phyloP scores from a whole-genome alignment of 1,139 yeast genomes.

The Geotrichum fermentans region DNA sequence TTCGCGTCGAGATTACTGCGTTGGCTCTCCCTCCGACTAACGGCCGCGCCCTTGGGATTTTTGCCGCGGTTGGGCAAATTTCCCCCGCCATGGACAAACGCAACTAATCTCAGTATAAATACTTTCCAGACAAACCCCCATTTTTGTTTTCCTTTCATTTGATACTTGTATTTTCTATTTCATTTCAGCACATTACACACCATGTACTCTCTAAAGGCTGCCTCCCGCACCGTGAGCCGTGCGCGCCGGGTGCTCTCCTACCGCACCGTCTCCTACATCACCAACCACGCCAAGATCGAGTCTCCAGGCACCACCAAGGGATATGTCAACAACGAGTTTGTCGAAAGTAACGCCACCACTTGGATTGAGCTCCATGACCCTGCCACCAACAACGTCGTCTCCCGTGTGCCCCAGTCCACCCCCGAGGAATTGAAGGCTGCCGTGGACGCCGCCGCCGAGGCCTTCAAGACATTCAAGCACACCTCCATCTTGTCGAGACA shows the following conservation, averaged over 20 bases:
- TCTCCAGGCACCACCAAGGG: slow-evolving; percentile 52
- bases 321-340: slow-evolving; percentile 55
- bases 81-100: too few relatives aligned
- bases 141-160: neutral
- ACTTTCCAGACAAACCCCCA: too few relatives aligned
- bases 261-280: slow-evolving; percentile 37
- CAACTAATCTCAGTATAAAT: too few relatives aligned
- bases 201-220: neutral
- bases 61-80: too few relatives aligned
- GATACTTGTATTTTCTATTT: neutral
- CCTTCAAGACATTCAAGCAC: slow-evolving; percentile 57
- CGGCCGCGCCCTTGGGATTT: too few relatives aligned
- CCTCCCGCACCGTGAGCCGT: neutral
- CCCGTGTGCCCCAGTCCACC: slow-evolving; percentile 70
- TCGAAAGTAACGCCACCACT: slow-evolving; percentile 50
- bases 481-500: slow-evolving; percentile 64
- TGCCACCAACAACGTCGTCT: slow-evolving; percentile 63
- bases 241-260: neutral
- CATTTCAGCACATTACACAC: too few relatives aligned
- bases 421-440: slow-evolving; percentile 63
- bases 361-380: slow-evolving; percentile 79
- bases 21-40: too few relatives aligned
- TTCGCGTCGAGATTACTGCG: too few relatives aligned
- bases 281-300: slow-evolving; percentile 43
- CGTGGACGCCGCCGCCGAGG: slow-evolving; percentile 57